Evolutionary conservation across 1,284 basidiomycete genomes (phyloP).

Genomic region (Cutaneotrichosporon arboriforme): DNA sequence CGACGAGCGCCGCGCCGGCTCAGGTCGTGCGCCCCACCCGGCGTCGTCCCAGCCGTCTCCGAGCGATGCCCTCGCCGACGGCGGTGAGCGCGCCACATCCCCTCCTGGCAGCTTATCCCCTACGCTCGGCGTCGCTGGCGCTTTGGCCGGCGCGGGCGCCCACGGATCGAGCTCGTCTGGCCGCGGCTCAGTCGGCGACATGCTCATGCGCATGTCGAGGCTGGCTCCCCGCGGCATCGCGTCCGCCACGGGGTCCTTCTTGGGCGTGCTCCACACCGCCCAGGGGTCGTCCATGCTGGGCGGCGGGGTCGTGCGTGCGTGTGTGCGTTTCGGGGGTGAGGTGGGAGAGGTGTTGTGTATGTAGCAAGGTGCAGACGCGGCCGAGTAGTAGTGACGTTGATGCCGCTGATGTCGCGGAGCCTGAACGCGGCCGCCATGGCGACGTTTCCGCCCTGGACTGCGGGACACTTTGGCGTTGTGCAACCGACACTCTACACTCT

Average conservation of each 20-base stretch:
- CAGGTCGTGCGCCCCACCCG: background rate
- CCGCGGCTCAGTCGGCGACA: conserved; percentile 9
- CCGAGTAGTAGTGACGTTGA: background rate
- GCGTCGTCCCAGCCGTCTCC: conserved; percentile 1
- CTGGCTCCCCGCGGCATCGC: background rate
- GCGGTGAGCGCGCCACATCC: too few relatives aligned
- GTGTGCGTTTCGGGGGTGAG: too few relatives aligned
- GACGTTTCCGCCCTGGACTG: too few relatives aligned
- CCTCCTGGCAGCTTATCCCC: too few relatives aligned
- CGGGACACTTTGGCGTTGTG: too few relatives aligned
- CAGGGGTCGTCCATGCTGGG: conserved; percentile 19
- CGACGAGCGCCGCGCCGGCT: background rate
- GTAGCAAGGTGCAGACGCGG: too few relatives aligned
- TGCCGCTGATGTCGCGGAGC: background rate
- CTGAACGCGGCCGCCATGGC: background rate
- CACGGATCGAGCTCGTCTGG: conserved; percentile 15
- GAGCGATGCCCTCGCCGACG: background rate
- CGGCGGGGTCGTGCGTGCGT: background rate
- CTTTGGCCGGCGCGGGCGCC: conserved; percentile 9
- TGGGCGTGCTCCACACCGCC: conserved; percentile 15
- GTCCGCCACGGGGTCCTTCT: background rate
- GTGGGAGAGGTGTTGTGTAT: too few relatives aligned
- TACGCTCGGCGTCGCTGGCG: background rate
- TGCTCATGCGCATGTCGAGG: conserved; percentile 5
- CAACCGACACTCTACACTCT: too few relatives aligned